A percentile compares a stretch with the other conserved stretches of the same genome.
These are phyloP conservation scores for Xylaria sp. DNA, from an alignment of 2,329 filamentous ascomycete species.

Conservation along the genomic window DNA sequence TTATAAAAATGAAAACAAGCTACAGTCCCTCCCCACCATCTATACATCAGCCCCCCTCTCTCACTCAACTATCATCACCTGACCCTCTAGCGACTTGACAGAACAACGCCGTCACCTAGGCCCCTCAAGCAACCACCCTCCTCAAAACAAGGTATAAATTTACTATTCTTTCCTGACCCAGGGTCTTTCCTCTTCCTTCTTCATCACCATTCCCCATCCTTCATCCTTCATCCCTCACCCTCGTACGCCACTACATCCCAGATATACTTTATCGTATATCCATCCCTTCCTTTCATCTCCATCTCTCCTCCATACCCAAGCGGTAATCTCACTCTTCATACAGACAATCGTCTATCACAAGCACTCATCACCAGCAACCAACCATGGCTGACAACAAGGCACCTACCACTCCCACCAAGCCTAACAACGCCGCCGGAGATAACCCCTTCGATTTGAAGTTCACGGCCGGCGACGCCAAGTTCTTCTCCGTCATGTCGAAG, in stretches of 20 bases:
- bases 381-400: slow-evolving; percentile 27
- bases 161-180: background rate
- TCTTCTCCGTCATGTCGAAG: slow-evolving; percentile 38
- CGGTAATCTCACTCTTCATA: too few species aligned
- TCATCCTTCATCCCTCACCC: too few species aligned
- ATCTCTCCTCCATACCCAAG: too few species aligned
- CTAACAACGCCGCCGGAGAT: slow-evolving; percentile 9
- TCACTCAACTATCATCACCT: slow-evolving; percentile 13
- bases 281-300: too few species aligned
- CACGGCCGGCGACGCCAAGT: slow-evolving; percentile 37
- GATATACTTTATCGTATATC: too few species aligned
- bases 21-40: background rate
- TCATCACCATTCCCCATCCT: background rate
- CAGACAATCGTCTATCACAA: background rate
- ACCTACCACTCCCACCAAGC: background rate
- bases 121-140: background rate
- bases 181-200: background rate
- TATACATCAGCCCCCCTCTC: background rate
- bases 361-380: background rate
- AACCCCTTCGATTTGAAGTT: background rate
- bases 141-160: slow-evolving; percentile 9
- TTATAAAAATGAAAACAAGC: background rate
- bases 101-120: background rate
- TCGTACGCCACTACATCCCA: too few species aligned
- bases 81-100: slow-evolving; percentile 4